Evolutionary conservation across 345 rosid genomes (phyloP).

Genomic region (Erucastrum elatum): DNA sequence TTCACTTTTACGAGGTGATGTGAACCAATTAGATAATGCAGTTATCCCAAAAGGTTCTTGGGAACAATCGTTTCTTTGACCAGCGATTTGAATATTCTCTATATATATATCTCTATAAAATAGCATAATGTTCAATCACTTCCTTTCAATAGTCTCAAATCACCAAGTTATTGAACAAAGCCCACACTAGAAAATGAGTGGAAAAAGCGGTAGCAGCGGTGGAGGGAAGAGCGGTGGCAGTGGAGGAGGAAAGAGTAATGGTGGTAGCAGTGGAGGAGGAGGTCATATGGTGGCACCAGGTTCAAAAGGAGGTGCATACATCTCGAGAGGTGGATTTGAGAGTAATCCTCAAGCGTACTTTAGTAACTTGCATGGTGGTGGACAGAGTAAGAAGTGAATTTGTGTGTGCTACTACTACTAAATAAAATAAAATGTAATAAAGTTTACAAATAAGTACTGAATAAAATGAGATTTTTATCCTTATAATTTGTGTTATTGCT

Average conservation of each 20-base stretch:
- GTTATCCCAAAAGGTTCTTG: constrained; percentile 1
- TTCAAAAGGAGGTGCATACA: background rate
- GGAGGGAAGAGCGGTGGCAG: background rate
- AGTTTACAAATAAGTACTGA: background rate
- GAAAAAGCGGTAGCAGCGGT: background rate
- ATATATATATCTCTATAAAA: no score
- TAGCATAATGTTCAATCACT: no score
- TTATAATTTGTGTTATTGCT: background rate
- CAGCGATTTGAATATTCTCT: background rate
- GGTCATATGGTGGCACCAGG: constrained; percentile 30
- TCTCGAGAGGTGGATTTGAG: constrained; percentile 28
- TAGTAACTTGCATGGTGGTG: constrained; percentile 18
- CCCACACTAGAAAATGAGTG: constrained; percentile 4
- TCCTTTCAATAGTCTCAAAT: background rate
- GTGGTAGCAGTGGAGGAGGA: background rate
- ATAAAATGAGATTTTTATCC: background rate
- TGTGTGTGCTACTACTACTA: background rate
- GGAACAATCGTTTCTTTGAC: background rate
- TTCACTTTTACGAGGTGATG: constrained; percentile 11
- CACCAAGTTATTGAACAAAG: background rate
- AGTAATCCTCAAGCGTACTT: constrained; percentile 29
- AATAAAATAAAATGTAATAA: background rate
- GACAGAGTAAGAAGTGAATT: constrained; percentile 24
- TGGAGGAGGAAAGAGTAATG: constrained; percentile 6
- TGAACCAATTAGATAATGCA: background rate